Base-by-base conservation (phyloP, 192 early-diverging fungal species). In the Podila epicladia region DNA sequence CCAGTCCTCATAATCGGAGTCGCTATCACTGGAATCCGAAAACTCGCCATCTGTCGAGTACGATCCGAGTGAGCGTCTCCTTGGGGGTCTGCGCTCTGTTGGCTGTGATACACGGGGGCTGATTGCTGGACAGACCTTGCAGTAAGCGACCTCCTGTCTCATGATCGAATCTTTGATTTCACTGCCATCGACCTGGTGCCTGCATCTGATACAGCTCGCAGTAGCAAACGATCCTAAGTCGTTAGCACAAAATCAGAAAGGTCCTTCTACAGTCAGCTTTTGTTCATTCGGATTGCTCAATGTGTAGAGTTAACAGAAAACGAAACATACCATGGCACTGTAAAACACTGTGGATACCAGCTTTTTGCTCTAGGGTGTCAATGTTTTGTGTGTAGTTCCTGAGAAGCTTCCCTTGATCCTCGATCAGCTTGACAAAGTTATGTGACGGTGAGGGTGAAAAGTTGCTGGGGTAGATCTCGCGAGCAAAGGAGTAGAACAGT, bases 321-420 rank as follows among this genome's bases (percentile, higher is more conserved):
- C 12, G 13, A 12, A 71, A 58, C 57, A 65, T 89, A 78, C 96
- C 98, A 87, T 99, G 98, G 74, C 95, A 97, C 64, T 97, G 92
- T 11, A 98, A 82, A 3, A 99, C 92, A 4, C 82, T 88, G 29
- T 88, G 83, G 41, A 99, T 97, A 4, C 93, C 94, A 17, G 95
- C 93, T 31, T 92, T 88, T 58, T 94, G 91, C 79, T 99, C 98
- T 9, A 99, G 80, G 8, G 95, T 96, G 82, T 98, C 97, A 64
- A 99, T 99, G 69, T 99, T 99, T 71, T 99, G 97, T 4, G 97
- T 97, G 69, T 99, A 99, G 74, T 97, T 98, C 62, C 96, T 83
- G 35, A 98, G 74, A 55, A 99, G 82, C 83, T 96, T 94, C 3
- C 88, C 93, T 37, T 92, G 84, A 7, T 92, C 85, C 67, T 99